phyloP scores from a whole-genome alignment of 1,139 yeast genomes.

The Yamadazyma epiphylla region DNA sequence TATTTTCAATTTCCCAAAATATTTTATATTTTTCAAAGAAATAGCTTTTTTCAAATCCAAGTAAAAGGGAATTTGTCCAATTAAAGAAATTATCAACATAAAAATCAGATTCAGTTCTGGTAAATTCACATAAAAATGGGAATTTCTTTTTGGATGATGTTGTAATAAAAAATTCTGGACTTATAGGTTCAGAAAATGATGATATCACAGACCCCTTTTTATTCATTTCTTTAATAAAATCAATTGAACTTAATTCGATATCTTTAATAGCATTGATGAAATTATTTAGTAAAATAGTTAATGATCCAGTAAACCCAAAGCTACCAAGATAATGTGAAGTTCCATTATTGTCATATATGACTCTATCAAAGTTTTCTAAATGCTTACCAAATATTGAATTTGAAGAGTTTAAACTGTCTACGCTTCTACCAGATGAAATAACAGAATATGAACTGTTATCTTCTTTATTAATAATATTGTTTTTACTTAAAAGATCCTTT shows the following conservation, averaged over 20 bases:
- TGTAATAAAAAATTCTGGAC: conserved; percentile 1
- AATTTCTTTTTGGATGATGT: neutral
- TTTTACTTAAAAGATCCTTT: neutral
- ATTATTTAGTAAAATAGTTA: conserved; percentile 8
- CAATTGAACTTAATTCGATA: conserved; percentile 1
- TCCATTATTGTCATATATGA: conserved; percentile 4
- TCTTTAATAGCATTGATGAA: conserved; percentile 2
- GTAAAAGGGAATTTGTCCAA: conserved; percentile 2
- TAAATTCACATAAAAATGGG: conserved; percentile 2
- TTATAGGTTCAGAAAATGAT: conserved; percentile 4
- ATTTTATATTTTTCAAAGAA: conserved; percentile 2
- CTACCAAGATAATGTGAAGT: conserved; percentile 4
- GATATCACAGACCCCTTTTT: conserved; percentile 10
- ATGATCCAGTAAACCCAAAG: conserved; percentile 9
- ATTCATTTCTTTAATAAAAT: conserved; percentile 8
- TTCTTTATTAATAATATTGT: conserved; percentile 1
- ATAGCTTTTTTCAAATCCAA: conserved; percentile 1
- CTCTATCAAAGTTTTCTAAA: conserved; percentile 4
- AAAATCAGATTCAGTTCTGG: conserved; percentile 9
- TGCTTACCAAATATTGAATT: conserved; percentile 4
- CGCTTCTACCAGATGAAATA: conserved; percentile 9
- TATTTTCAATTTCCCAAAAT: conserved; percentile 2
- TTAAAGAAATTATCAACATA: conserved; percentile 7
- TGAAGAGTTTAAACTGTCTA: conserved; percentile 7
- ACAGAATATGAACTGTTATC: conserved; percentile 2